Conservation (phyloP, 2,329 filamentous ascomycete genomes). For the Ceratocystis albifundus region DNA sequence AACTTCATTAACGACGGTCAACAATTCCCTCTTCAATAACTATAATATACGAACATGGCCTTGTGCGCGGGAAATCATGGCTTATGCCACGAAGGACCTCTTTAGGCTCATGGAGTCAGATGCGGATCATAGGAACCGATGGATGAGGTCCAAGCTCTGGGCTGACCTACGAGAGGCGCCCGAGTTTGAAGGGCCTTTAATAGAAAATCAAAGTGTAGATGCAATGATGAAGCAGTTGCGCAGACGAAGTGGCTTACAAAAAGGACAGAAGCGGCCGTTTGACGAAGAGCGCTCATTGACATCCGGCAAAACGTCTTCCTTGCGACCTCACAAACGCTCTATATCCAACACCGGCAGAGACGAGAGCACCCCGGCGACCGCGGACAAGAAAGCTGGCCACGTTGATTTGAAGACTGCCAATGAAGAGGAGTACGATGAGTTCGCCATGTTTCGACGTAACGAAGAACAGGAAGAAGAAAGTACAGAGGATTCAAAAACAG, state of each 20-base stretch:
- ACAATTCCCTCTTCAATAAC: neutral
- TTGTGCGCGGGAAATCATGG: slow-evolving; percentile 6
- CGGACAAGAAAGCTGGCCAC: neutral
- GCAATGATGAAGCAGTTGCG: slow-evolving; percentile 15
- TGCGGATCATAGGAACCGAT: neutral
- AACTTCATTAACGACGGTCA: slow-evolving; percentile 8
- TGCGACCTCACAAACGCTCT: slow-evolving; percentile 17
- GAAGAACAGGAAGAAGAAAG: neutral
- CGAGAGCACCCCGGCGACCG: neutral
- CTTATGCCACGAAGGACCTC: slow-evolving; percentile 15
- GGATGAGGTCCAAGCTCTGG: slow-evolving; percentile 11
- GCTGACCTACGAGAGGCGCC: slow-evolving; percentile 8
- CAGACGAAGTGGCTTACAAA: slow-evolving; percentile 3
- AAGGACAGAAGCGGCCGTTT: slow-evolving; percentile 18
- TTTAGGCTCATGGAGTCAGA: slow-evolving; percentile 20
- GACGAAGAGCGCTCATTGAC: slow-evolving; percentile 5
- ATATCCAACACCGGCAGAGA: neutral
- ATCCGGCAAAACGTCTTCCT: slow-evolving; percentile 16
- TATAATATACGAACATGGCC: slow-evolving; percentile 12
- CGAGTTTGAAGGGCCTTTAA: neutral
- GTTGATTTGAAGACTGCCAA: neutral
- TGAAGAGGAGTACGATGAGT: slow-evolving; percentile 11
- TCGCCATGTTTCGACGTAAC: slow-evolving; percentile 14
- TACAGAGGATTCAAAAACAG: neutral
- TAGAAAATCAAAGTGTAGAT: neutral